Base-by-base conservation (phyloP, 139 green algal genomes). In the Chlorella ohadii region DNA sequence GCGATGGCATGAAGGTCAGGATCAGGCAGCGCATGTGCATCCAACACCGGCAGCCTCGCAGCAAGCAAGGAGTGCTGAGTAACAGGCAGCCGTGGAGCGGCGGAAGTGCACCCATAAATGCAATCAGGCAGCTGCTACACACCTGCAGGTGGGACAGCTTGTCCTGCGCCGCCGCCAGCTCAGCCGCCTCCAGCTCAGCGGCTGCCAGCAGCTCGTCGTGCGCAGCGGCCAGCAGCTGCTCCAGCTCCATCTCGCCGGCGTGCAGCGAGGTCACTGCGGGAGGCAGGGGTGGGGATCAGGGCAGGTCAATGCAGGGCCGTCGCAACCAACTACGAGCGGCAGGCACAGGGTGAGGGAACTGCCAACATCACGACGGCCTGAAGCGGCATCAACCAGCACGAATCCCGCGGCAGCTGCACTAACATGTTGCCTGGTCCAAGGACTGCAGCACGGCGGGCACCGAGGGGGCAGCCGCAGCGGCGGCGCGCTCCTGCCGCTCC, bases 171-270 rank as follows among this genome's bases (percentile, higher is more conserved):
- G 39, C 41, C 39, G 39, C 39, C 27, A 77, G 70, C 39, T 47
- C 70, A 1, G 39, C 39, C 4, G 41, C 70, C 41, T 77, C 70
- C 23, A 28, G 25, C 39, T 77, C 70, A 15, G 70, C 70, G 2
- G 25, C 63, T 7, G 63, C 31, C 28, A 77, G 39, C 70, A 77
- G 70, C 70, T 77, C 70, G 27, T 59, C 41, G 70, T 77, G 70
- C 12, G 70, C 70, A 36, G 70, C 15, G 12, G 41, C 70, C 70
- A 77, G 70, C 70, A 77, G 70, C 70, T 77, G 39, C 27, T 77
- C 70, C 27, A 77, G 70, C 70, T 77, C 70, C 70, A 77, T 77
- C 39, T 77, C 70, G 27, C 39, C 41, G 0, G 39, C 70, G 22
- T 77, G 41, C 39, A 59, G 41, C 51, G 51, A 59, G 51, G 51